These are phyloP conservation scores for Keithomyces neogunnii DNA, from an alignment of 2,329 filamentous ascomycete species.

Conservation along the genomic window DNA sequence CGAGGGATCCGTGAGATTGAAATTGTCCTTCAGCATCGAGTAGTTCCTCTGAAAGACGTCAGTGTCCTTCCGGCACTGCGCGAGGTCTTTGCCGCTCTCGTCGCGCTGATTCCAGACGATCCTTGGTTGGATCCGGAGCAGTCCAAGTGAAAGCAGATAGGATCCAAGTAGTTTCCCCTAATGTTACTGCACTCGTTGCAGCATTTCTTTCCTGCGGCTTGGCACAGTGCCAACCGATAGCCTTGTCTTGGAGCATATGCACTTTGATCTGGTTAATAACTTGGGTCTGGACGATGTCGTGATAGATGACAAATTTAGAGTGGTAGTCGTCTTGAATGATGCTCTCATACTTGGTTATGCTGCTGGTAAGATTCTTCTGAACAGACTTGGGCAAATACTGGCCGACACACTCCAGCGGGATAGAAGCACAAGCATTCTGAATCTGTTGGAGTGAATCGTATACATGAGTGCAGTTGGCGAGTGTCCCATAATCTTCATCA, in stretches of 20 bases:
- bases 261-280: neutral
- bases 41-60: conserved; percentile 2
- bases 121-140: conserved; percentile 1
- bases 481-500: neutral
- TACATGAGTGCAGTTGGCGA: neutral
- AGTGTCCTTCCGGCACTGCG: neutral
- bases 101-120: conserved; percentile 2
- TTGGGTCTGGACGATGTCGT: neutral
- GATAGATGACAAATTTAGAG: conserved; percentile 1
- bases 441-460: conserved; percentile 1
- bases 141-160: neutral
- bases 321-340: neutral
- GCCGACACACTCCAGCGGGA: neutral
- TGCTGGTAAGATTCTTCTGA: conserved; percentile 1
- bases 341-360: neutral
- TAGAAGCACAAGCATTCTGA: neutral
- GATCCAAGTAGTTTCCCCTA: neutral
- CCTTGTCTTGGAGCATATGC: conserved; percentile 1
- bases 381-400: neutral
- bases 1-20: neutral
- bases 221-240: neutral
- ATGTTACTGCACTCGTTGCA: neutral
- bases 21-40: neutral
- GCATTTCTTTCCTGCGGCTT: neutral
- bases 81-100: neutral